phyloP scores from a whole-genome alignment of 257 asterid genomes.

The Solanum appendiculatum region DNA sequence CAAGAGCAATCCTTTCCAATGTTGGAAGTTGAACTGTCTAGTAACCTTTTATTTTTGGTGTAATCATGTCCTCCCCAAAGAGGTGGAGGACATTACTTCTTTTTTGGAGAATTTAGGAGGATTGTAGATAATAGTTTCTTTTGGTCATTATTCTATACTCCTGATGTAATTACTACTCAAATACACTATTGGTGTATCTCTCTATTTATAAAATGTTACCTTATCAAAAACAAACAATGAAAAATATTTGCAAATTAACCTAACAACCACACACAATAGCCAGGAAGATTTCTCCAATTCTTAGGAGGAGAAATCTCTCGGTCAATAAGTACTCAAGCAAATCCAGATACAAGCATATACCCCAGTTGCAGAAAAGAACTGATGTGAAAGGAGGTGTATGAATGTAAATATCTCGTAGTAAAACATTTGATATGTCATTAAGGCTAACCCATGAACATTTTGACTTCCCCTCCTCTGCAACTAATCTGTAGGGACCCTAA shows the following conservation, averaged over 20 bases:
- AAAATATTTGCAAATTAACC: background rate
- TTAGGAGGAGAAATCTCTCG: background rate
- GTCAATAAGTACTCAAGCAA: background rate
- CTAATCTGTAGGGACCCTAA: conserved; percentile 96
- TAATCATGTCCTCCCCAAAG: too few species aligned
- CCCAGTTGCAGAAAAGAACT: background rate
- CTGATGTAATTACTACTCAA: too few species aligned
- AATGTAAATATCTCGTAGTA: conserved; percentile 58
- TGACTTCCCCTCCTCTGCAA: conserved; percentile 94
- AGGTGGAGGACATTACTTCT: too few species aligned
- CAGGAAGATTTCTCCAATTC: background rate
- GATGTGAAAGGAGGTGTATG: background rate
- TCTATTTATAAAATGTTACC: too few species aligned
- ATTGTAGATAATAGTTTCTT: too few species aligned
- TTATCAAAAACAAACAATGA: too few species aligned
- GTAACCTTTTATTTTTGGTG: too few species aligned
- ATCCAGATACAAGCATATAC: background rate
- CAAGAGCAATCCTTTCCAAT: too few species aligned
- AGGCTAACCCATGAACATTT: conserved; percentile 94
- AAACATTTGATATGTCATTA: conserved; percentile 72
- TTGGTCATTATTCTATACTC: too few species aligned
- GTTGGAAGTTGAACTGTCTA: too few species aligned
- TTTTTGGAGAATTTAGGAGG: too few species aligned
- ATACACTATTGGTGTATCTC: too few species aligned
- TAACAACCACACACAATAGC: background rate